These are phyloP conservation scores for Suillus clintonianus DNA, from an alignment of 768 basidiomycete genomes.

Conservation along the genomic window DNA sequence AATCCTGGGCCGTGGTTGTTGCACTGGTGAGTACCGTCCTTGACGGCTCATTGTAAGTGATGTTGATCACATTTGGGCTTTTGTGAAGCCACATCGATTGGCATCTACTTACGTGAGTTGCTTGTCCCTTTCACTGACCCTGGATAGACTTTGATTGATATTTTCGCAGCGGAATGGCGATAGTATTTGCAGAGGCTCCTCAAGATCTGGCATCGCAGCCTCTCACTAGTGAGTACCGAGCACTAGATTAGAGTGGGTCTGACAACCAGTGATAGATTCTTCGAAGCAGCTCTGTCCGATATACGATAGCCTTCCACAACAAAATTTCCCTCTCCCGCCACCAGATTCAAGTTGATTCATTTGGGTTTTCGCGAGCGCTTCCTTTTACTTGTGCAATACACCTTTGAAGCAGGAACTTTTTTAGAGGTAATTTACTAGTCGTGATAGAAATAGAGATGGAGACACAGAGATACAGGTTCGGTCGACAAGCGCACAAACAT, in stretches of 20 bases:
- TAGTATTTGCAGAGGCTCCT: neutral
- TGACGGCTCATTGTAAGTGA: neutral
- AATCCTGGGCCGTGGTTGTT: constrained; percentile 1
- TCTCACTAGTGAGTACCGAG: neutral
- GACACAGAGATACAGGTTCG: too few species aligned
- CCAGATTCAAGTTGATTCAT: neutral
- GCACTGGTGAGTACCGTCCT: neutral
- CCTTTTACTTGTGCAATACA: neutral
- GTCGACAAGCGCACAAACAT: too few species aligned
- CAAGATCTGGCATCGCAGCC: neutral
- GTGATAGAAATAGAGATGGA: neutral
- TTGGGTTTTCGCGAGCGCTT: neutral
- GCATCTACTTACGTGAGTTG: neutral
- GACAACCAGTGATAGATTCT: neutral
- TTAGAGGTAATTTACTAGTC: neutral
- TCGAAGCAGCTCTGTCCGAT: neutral
- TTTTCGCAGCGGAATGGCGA: neutral
- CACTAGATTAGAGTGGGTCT: neutral
- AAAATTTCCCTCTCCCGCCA: neutral
- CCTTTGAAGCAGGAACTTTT: neutral
- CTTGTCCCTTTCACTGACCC: neutral
- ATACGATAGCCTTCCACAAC: neutral
- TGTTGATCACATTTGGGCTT: neutral
- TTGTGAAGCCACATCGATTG: neutral
- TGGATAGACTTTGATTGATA: neutral